Percentiles rank a stretch among this genome's conserved stretches.
phyloP scores from a whole-genome alignment of 2,329 filamentous ascomycete genomes.

The Cytospora paraplurivora region DNA sequence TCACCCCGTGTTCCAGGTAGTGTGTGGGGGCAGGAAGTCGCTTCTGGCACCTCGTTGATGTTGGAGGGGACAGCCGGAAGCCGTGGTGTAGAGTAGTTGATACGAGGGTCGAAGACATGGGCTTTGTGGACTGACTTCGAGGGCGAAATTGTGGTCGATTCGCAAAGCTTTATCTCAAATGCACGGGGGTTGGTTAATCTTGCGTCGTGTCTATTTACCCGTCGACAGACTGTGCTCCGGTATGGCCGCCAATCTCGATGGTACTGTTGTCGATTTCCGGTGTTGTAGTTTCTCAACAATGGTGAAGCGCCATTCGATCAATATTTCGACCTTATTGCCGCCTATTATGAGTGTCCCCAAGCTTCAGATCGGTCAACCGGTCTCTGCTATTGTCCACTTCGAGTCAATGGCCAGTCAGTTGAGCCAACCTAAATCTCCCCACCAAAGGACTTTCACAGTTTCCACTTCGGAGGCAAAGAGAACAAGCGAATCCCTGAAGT shows the following conservation, averaged over 20 bases:
- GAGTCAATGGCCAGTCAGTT: slow-evolving; percentile 26
- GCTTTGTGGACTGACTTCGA: neutral
- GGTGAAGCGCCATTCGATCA: slow-evolving; percentile 15
- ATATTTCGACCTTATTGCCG: slow-evolving; percentile 3
- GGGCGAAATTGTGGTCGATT: neutral
- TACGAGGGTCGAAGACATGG: slow-evolving; percentile 28
- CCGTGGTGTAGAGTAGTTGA: slow-evolving; percentile 22
- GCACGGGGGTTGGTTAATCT: neutral
- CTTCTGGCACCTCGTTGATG: slow-evolving; percentile 20
- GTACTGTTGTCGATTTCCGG: neutral
- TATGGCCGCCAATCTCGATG: neutral
- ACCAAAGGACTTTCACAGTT: slow-evolving; percentile 12
- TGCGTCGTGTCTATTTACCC: slow-evolving; percentile 2
- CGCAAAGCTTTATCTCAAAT: slow-evolving; percentile 1
- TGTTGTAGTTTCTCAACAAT: slow-evolving; percentile 17
- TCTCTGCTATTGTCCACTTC: slow-evolving; percentile 22
- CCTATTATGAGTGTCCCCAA: neutral
- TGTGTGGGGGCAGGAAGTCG: slow-evolving; percentile 5
- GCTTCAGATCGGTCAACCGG: neutral
- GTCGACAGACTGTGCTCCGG: slow-evolving; percentile 16
- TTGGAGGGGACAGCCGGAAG: slow-evolving; percentile 23
- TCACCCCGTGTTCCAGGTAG: slow-evolving; percentile 1
- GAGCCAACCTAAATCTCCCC: slow-evolving; percentile 4
- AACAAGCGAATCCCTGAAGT: slow-evolving; percentile 1
- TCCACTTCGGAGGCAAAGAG: slow-evolving; percentile 11